Evolutionary conservation across 2,329 filamentous ascomycete genomes (phyloP).

Genomic region (Stenocarpella maydis): DNA sequence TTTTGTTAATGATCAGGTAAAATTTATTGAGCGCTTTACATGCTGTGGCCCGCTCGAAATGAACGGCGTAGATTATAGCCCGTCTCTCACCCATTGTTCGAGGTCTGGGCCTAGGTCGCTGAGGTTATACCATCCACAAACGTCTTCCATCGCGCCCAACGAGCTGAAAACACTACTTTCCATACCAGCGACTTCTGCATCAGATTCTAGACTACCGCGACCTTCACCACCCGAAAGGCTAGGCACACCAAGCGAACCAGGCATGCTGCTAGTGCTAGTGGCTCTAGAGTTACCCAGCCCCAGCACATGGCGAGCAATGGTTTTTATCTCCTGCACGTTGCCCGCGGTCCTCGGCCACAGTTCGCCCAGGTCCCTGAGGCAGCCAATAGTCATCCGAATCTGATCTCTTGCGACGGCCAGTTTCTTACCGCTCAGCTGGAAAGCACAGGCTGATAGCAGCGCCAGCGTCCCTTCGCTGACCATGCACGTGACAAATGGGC

Average conservation of each 20-base stretch:
- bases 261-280: too few relatives aligned
- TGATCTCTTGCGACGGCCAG: not conserved
- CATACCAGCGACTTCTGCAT: not conserved
- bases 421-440: not conserved
- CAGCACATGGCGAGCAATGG: conserved; percentile 2
- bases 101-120: not conserved
- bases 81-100: not conserved
- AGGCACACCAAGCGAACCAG: not conserved
- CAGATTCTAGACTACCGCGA: not conserved
- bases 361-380: not conserved
- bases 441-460: conserved; percentile 15
- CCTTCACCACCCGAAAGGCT: conserved; percentile 7
- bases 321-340: not conserved
- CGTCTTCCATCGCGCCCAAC: not conserved
- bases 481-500: conserved; percentile 14
- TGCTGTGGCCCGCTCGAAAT: not conserved
- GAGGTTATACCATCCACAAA: conserved; percentile 17
- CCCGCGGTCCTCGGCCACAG: conserved; percentile 2
- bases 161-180: not conserved
- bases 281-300: not conserved
- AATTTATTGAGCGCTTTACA: too few relatives aligned
- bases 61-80: not conserved
- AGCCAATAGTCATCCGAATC: conserved; percentile 4
- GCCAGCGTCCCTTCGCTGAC: conserved; percentile 12
- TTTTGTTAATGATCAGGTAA: not conserved